Evolutionary conservation across 176 grass and related monocot species (phyloP).

Genomic region (Pontederia paniculata): DNA sequence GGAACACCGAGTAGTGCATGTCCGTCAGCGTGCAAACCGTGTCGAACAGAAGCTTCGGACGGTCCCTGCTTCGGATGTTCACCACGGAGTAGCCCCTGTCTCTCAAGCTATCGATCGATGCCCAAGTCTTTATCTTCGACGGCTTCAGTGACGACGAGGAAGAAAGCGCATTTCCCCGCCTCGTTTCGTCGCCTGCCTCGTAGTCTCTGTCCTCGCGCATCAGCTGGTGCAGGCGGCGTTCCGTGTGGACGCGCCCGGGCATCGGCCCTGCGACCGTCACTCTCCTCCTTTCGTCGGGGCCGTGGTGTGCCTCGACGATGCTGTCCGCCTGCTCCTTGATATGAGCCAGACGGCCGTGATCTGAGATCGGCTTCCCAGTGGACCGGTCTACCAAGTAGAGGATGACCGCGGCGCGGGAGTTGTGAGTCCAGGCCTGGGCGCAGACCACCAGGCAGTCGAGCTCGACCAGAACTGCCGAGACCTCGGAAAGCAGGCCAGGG

Average conservation of each 20-base stretch:
- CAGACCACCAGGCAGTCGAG: slow-evolving; percentile 48
- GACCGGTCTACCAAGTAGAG: slow-evolving; percentile 30
- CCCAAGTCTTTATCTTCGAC: slow-evolving; percentile 23
- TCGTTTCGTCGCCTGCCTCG: slow-evolving; percentile 4
- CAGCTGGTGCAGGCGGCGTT: slow-evolving; percentile 61
- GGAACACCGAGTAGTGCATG: slow-evolving; percentile 75
- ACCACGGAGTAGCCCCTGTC: slow-evolving; percentile 62
- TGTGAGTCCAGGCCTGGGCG: slow-evolving; percentile 55
- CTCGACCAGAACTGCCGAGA: slow-evolving; percentile 40
- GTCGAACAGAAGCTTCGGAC: slow-evolving; percentile 61
- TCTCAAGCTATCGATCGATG: slow-evolving; percentile 52
- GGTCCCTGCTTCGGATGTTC: slow-evolving; percentile 49
- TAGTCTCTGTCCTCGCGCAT: slow-evolving; percentile 67
- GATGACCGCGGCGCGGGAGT: slow-evolving; percentile 36
- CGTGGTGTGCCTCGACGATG: slow-evolving; percentile 39
- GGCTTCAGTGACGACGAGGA: slow-evolving; percentile 21
- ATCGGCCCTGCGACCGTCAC: slow-evolving; percentile 33
- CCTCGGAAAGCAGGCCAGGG: slow-evolving; percentile 47
- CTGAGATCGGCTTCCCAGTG: not conserved
- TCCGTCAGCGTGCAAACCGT: slow-evolving; percentile 69
- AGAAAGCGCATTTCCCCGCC: not conserved
- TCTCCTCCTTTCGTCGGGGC: slow-evolving; percentile 31
- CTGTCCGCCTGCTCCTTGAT: slow-evolving; percentile 47
- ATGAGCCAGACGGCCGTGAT: slow-evolving; percentile 26
- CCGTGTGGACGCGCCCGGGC: slow-evolving; percentile 46